These are phyloP conservation scores for Harringtonia lauricola DNA, from an alignment of 2,329 filamentous ascomycete species.

Conservation along the genomic window DNA sequence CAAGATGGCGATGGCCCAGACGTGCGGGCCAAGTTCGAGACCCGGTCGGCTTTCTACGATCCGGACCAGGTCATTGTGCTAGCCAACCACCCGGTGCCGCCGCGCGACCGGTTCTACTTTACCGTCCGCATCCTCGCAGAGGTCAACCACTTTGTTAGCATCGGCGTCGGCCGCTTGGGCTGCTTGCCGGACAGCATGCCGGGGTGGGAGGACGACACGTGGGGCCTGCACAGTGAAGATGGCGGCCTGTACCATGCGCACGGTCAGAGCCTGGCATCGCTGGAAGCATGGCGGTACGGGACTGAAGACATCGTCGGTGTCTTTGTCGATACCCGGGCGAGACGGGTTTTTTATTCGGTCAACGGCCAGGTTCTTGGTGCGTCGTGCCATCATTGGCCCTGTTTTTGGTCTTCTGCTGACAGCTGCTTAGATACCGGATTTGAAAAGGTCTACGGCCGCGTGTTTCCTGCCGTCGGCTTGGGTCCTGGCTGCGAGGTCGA, in stretches of 20 bases:
- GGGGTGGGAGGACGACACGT: neutral
- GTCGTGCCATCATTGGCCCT: neutral
- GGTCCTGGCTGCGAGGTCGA: no score
- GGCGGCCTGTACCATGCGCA: neutral
- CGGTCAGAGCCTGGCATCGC: neutral
- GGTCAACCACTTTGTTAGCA: neutral
- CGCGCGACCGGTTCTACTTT: neutral
- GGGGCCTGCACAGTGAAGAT: neutral
- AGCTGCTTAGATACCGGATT: no score
- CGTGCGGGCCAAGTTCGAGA: neutral
- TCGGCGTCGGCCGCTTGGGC: neutral
- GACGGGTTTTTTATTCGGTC: neutral
- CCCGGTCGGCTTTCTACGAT: no score
- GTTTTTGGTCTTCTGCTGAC: no score
- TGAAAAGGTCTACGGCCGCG: no score
- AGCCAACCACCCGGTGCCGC: neutral
- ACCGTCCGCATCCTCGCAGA: neutral
- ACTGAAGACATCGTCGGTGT: neutral
- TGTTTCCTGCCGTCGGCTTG: no score
- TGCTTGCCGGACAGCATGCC: neutral
- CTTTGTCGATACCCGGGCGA: neutral
- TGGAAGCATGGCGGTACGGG: neutral
- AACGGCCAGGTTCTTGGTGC: neutral
- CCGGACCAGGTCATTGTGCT: neutral
- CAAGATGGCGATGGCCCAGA: neutral